Conservation (phyloP, 345 rosid genomes). For the Brassica rapa region DNA sequence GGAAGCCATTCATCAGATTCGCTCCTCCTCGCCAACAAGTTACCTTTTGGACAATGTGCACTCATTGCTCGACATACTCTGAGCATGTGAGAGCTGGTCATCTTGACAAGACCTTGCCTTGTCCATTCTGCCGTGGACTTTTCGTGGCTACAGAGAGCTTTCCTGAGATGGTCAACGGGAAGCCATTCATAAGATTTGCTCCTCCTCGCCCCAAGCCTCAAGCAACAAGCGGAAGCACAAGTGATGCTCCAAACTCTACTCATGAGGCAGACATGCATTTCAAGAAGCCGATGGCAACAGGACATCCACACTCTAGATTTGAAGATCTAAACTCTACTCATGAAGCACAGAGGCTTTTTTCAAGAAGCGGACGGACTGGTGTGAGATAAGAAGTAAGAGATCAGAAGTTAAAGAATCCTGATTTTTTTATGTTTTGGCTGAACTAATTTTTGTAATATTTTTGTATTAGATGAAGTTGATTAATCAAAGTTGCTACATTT, state of each 20-base stretch:
- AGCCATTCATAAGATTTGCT: background rate
- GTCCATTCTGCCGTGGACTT: constrained; percentile 19
- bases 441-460: background rate
- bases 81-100: background rate
- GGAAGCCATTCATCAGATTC: constrained; percentile 8
- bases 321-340: constrained; percentile 3
- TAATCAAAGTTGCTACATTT: background rate
- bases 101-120: background rate
- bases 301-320: background rate
- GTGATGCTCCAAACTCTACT: background rate
- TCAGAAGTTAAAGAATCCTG: background rate
- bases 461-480: background rate
- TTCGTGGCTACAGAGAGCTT: constrained; percentile 60
- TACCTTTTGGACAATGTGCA: constrained; percentile 82
- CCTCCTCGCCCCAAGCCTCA: background rate
- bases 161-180: constrained; percentile 24
- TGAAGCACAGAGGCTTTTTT: constrained; percentile 36
- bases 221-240: background rate
- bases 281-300: constrained; percentile 20
- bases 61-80: background rate
- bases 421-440: background rate
- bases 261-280: constrained; percentile 13
- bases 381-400: background rate
- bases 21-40: background rate
- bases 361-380: constrained; percentile 29